Percentiles rank a stretch among this genome's conserved stretches.
phyloP scores from a whole-genome alignment of 371 early-diverging fungal species.

The Apophysomyces variabilis region DNA sequence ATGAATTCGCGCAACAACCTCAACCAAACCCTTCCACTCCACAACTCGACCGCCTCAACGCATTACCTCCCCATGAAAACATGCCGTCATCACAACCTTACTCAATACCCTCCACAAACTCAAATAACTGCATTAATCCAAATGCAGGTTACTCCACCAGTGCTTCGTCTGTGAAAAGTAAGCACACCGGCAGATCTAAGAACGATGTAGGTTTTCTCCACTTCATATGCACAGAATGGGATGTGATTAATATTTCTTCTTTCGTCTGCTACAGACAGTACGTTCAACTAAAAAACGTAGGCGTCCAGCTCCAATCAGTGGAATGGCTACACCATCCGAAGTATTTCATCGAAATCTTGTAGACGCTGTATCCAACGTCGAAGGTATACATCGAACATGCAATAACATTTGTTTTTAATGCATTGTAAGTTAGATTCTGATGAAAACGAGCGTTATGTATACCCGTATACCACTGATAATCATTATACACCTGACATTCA shows the following conservation, averaged over 20 bases:
- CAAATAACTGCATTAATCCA: background rate
- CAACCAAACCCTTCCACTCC: background rate
- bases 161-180: slow-evolving; percentile 3
- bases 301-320: slow-evolving; percentile 35
- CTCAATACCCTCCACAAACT: background rate
- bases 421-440: slow-evolving; percentile 40
- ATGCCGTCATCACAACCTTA: background rate
- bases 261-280: background rate
- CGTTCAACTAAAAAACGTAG: slow-evolving; percentile 29
- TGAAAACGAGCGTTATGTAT: slow-evolving; percentile 55
- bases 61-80: background rate
- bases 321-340: slow-evolving; percentile 40
- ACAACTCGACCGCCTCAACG: background rate
- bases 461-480: slow-evolving; percentile 35
- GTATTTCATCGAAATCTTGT: slow-evolving; percentile 42
- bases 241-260: background rate
- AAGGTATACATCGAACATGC: slow-evolving; percentile 24
- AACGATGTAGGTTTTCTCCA: slow-evolving; percentile 1
- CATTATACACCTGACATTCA: slow-evolving; percentile 10
- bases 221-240: background rate
- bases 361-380: slow-evolving; percentile 45
- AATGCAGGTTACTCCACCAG: slow-evolving; percentile 1
- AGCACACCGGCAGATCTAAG: background rate
- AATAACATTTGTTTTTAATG: background rate
- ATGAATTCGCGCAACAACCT: background rate